Percentiles rank a stretch among this genome's conserved stretches.
phyloP scores from a whole-genome alignment of 2,329 filamentous ascomycete genomes.

The Monosporascus sp. region DNA sequence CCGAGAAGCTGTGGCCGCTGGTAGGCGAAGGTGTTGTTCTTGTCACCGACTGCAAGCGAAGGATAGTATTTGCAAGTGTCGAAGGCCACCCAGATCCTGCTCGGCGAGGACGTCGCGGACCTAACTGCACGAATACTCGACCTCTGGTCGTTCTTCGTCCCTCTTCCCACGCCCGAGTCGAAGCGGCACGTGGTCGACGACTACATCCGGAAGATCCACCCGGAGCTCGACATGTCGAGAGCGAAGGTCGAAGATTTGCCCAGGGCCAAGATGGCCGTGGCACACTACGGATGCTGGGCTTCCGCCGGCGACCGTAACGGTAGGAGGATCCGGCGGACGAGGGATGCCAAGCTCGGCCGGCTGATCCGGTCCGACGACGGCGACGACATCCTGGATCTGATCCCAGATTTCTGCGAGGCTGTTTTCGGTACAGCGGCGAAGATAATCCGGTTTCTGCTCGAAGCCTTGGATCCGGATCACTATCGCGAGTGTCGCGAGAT shows the following conservation, averaged over 20 bases:
- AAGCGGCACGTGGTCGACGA: conserved; percentile 7
- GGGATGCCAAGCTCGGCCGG: neutral
- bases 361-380: neutral
- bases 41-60: conserved; percentile 4
- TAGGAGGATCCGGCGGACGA: neutral
- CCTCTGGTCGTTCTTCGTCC: conserved; percentile 7
- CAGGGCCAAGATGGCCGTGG: conserved; percentile 8
- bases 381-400: neutral
- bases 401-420: conserved; percentile 1
- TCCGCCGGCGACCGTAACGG: neutral
- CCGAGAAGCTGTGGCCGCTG: neutral
- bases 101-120: neutral
- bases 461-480: conserved; percentile 1
- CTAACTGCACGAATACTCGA: neutral
- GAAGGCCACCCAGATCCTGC: conserved; percentile 6
- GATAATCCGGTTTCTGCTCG: conserved; percentile 1
- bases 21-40: neutral
- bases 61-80: conserved; percentile 8
- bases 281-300: conserved; percentile 9
- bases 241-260: conserved; percentile 4
- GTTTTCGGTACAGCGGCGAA: conserved; percentile 1
- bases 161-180: conserved; percentile 4
- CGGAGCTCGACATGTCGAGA: conserved; percentile 9
- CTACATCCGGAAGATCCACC: conserved; percentile 8
- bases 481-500: neutral